A percentile compares a stretch with the other conserved stretches of the same genome.
Conservation (phyloP, 2,329 filamentous ascomycete species). For the Domatiomyces catenatus region DNA sequence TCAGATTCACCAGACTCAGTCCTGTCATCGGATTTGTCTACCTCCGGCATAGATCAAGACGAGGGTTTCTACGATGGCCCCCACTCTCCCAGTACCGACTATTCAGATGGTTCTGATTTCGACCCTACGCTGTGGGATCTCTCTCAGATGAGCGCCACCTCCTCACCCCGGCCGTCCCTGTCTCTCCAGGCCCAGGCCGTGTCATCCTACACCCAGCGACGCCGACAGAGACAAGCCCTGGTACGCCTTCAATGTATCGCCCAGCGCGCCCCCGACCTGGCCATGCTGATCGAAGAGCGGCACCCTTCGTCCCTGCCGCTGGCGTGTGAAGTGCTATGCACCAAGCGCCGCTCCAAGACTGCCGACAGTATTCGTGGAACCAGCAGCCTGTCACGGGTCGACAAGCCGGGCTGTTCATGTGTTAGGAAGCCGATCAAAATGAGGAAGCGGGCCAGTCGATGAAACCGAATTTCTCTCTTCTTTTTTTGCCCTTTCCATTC, state of each 20-base stretch:
- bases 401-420: background rate
- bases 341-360: background rate
- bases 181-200: conserved; percentile 17
- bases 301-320: conserved; percentile 17
- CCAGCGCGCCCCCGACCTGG: conserved; percentile 14
- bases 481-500: too few relatives aligned
- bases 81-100: conserved; percentile 12
- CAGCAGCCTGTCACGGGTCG: background rate
- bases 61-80: conserved; percentile 17
- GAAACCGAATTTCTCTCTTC: background rate
- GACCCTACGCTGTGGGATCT: conserved; percentile 16
- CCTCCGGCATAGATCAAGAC: conserved; percentile 8
- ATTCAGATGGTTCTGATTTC: conserved; percentile 12
- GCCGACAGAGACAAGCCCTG: conserved; percentile 15
- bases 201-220: conserved; percentile 14
- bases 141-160: conserved; percentile 14
- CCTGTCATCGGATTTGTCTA: background rate
- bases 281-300: conserved; percentile 19
- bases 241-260: conserved; percentile 17
- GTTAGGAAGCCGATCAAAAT: background rate
- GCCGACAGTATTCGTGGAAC: background rate
- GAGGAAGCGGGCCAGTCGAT: background rate
- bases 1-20: conserved; percentile 3
- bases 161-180: conserved; percentile 15
- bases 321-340: conserved; percentile 3